Conservation (phyloP, 2,329 filamentous ascomycete species). For the Cordyceps farinosa region DNA sequence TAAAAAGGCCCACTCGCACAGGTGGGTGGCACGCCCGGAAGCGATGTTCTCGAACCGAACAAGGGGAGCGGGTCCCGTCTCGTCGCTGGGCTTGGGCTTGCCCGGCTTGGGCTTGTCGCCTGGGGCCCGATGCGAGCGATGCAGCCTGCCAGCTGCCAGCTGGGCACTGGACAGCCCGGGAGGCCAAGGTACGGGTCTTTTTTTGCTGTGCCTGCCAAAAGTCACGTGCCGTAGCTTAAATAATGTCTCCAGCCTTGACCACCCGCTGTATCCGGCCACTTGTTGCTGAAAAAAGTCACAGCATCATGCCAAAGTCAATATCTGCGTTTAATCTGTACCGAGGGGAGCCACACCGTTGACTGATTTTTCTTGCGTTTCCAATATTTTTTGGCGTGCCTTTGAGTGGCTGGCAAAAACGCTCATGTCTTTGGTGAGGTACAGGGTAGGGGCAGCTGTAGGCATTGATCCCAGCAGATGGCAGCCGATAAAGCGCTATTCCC, state of each 20-base stretch:
- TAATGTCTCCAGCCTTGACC: neutral
- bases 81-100: neutral
- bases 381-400: too few relatives aligned
- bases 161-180: neutral
- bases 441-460: neutral
- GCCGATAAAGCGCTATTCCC: neutral
- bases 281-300: neutral
- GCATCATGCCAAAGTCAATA: neutral
- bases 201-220: constrained; percentile 1
- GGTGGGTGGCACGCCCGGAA: constrained; percentile 9
- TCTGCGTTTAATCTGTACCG: too few relatives aligned
- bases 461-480: neutral
- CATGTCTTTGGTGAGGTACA: neutral
- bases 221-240: constrained; percentile 6
- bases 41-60: constrained; percentile 17
- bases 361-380: too few relatives aligned
- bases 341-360: too few relatives aligned
- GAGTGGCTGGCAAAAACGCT: too few relatives aligned
- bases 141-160: neutral
- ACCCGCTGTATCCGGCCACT: neutral
- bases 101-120: neutral
- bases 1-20: neutral
- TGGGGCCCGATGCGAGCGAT: constrained; percentile 8
- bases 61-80: constrained; percentile 13
- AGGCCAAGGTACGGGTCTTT: neutral